These are phyloP conservation scores for Saccharomyces hybrid DNA, from an alignment of 1,139 yeast species.

Conservation along the genomic window DNA sequence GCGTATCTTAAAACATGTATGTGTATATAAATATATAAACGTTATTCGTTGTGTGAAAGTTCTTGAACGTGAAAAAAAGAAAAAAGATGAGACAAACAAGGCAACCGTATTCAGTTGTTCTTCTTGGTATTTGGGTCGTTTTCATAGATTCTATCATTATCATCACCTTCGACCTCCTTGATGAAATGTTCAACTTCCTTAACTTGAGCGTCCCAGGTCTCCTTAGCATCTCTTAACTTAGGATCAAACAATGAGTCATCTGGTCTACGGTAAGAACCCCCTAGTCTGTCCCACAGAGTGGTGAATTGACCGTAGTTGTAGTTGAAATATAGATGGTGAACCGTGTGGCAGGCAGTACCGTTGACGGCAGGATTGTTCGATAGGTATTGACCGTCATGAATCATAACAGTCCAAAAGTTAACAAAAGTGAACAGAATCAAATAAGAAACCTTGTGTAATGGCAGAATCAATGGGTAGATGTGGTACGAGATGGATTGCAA, in stretches of 20 bases:
- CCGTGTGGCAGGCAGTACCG: slow-evolving; percentile 97
- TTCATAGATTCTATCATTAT: slow-evolving; percentile 46
- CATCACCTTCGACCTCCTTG: slow-evolving; percentile 66
- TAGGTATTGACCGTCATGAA: slow-evolving; percentile 94
- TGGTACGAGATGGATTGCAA: slow-evolving; percentile 90
- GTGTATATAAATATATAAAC: neutral
- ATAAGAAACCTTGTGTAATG: slow-evolving; percentile 81
- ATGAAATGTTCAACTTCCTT: slow-evolving; percentile 74
- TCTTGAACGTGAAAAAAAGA: neutral
- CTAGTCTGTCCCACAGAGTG: slow-evolving; percentile 94
- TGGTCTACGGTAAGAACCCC: slow-evolving; percentile 87
- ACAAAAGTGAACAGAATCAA: slow-evolving; percentile 77
- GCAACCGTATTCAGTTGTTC: slow-evolving; percentile 6
- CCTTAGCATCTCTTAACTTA: slow-evolving; percentile 46
- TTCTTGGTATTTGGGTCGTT: slow-evolving; percentile 9
- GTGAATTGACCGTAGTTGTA: slow-evolving; percentile 98
- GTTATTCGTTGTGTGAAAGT: neutral
- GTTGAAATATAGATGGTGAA: slow-evolving; percentile 92
- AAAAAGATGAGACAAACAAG: slow-evolving; percentile 1
- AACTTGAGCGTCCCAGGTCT: slow-evolving; percentile 67
- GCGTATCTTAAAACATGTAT: neutral
- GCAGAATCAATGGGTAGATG: slow-evolving; percentile 81
- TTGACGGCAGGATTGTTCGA: slow-evolving; percentile 89
- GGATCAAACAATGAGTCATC: slow-evolving; percentile 77
- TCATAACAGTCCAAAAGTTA: slow-evolving; percentile 97